These are phyloP conservation scores for Termitomyces sp. DNA, from an alignment of 768 basidiomycete species.

Conservation along the genomic window DNA sequence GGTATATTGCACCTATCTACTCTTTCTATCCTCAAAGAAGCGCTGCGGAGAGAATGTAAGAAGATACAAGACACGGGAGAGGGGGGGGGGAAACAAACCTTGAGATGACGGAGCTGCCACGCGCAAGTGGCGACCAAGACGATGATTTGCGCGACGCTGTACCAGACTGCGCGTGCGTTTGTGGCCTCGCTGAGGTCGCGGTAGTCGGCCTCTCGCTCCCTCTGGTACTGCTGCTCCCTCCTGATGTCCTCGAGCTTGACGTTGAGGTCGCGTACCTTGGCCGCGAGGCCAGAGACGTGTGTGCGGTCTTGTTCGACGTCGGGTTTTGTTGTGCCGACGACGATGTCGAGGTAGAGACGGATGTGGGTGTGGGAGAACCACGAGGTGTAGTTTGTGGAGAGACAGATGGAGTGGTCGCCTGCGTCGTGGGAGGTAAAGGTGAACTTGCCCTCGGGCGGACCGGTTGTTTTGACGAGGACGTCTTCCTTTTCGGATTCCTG, in stretches of 20 bases:
- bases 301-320: constrained; percentile 85
- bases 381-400: constrained; percentile 87
- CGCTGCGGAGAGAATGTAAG: constrained; percentile 34
- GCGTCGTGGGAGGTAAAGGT: constrained; percentile 97
- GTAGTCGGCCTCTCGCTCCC: constrained; percentile 90
- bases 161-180: constrained; percentile 94
- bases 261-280: constrained; percentile 89
- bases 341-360: constrained; percentile 90
- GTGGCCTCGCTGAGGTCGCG: constrained; percentile 84
- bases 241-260: constrained; percentile 89
- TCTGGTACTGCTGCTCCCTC: constrained; percentile 95
- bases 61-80: not conserved
- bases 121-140: constrained; percentile 80
- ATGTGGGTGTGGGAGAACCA: constrained; percentile 89
- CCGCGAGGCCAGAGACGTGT: constrained; percentile 76
- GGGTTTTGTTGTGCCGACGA: constrained; percentile 81
- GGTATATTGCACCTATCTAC: not conserved
- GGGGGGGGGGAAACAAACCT: constrained; percentile 35
- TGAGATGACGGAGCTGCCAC: constrained; percentile 93
- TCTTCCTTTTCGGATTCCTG: constrained; percentile 87
- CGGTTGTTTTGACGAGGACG: constrained; percentile 81
- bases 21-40: constrained; percentile 67
- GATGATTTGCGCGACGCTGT: constrained; percentile 81
- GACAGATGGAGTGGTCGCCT: constrained; percentile 96
- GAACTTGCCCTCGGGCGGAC: constrained; percentile 86